Percentiles rank a stretch among this genome's conserved stretches.
Conservation (phyloP, 345 rosid species). For the Eutrema heterophyllum region DNA sequence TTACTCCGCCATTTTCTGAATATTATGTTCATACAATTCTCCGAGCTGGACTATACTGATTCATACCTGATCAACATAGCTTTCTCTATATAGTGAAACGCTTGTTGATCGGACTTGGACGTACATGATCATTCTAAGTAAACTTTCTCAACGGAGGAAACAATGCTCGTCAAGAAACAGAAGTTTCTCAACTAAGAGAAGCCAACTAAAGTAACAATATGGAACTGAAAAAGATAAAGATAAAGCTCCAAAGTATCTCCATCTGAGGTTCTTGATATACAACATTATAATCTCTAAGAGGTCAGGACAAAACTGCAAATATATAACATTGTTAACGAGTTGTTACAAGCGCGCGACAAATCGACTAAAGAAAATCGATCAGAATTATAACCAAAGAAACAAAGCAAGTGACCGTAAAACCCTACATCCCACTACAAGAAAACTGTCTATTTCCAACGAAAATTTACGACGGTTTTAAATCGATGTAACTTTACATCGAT, state of each 20-base stretch:
- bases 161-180: background rate
- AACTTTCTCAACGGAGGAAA: background rate
- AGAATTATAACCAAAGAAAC: too few species aligned
- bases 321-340: too few species aligned
- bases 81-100: slow-evolving; percentile 84
- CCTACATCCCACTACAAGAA: too few species aligned
- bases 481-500: too few species aligned
- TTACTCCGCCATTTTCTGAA: background rate
- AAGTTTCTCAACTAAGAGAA: background rate
- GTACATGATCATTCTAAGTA: slow-evolving; percentile 61
- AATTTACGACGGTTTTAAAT: too few species aligned
- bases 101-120: slow-evolving; percentile 87
- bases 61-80: slow-evolving; percentile 93
- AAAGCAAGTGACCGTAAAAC: too few species aligned
- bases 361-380: too few species aligned
- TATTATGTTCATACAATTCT: background rate
- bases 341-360: too few species aligned
- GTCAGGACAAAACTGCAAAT: too few species aligned
- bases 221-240: background rate
- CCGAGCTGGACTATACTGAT: background rate
- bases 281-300: slow-evolving; percentile 41
- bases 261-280: background rate
- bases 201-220: too few species aligned
- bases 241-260: background rate
- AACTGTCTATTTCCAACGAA: too few species aligned